Evolutionary conservation across 2,329 filamentous ascomycete genomes (phyloP).

Genomic region (Fusarium paranaense): DNA sequence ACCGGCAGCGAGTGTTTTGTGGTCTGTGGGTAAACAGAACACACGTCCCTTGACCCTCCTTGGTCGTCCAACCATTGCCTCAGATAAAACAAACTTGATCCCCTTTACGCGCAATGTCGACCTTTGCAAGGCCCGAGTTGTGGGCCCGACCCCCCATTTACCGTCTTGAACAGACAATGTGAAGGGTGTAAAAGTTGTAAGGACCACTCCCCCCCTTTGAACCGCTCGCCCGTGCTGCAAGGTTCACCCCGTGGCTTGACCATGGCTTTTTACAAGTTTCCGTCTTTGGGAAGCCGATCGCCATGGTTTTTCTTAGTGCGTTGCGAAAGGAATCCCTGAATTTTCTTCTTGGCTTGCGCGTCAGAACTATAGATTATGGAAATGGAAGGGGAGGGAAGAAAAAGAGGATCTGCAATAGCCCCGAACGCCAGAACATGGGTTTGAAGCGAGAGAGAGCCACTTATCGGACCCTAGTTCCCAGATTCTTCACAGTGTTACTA

Average conservation of each 20-base stretch:
- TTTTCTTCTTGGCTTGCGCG: neutral
- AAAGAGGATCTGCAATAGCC: neutral
- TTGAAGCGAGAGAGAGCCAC: neutral
- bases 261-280: neutral
- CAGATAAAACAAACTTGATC: neutral
- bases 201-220: neutral
- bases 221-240: constrained; percentile 4
- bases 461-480: neutral
- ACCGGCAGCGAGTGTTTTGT: neutral
- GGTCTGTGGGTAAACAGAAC: neutral
- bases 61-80: neutral
- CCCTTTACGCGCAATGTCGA: neutral
- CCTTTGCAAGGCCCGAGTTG: neutral
- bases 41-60: neutral
- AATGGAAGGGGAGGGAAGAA: neutral
- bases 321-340: neutral
- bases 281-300: neutral
- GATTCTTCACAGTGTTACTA: neutral
- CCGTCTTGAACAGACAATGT: neutral
- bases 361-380: constrained; percentile 1
- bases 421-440: neutral
- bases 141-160: neutral
- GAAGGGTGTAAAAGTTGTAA: neutral
- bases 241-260: neutral
- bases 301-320: neutral